Base-by-base conservation (phyloP, 1,284 basidiomycete genomes). In the Rhodofomes roseus region DNA sequence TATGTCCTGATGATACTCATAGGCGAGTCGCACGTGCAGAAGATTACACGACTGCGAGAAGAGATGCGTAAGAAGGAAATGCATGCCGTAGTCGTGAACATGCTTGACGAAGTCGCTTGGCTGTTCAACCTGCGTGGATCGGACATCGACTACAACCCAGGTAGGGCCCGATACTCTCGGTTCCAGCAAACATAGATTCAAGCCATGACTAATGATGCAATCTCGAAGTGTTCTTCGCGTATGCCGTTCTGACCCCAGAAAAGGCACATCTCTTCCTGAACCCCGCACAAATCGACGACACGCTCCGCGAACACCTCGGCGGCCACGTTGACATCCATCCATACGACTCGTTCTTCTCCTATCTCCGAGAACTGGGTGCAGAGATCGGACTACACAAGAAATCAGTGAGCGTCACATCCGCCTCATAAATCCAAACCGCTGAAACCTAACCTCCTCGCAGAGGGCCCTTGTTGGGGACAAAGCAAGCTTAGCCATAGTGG, bases 91-190 rank as follows among this genome's bases (percentile, higher is more conserved):
- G 86, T 95, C 4, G 82, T 96, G 9, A 89, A 81, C 23, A 85
- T 89, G 78, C 83, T 98, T 8, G 95, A 96, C 71, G 95, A 96
- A 70, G 85, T 94, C 50, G 93, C 93, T 0, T 95, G 96, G 96
- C 72, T 97, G 31, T 94, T 98, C 77, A 98, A 98, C 74, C 79
- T 99, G 46, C 87, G 96, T 61, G 95, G 96, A 1, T 85, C 87
- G 1, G 96, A 98, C 72, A 96, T 98, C 62, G 89, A 90, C 40
- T 98, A 85, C 77, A 98, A 97, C 70, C 95, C 95, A 63, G 80
- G 84, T 23, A 18, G 18, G 14, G 46, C 34, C 37, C 29, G 27
- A 20, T 8, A 46, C 9, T 48, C 18, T 11, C 18, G n/a, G 20
- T 14, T 23, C 12, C 20, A 54, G 4, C 7, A 16, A n/a, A 25